Evolutionary conservation across 768 basidiomycete genomes (phyloP).

Genomic region (Tricholoma terreum): DNA sequence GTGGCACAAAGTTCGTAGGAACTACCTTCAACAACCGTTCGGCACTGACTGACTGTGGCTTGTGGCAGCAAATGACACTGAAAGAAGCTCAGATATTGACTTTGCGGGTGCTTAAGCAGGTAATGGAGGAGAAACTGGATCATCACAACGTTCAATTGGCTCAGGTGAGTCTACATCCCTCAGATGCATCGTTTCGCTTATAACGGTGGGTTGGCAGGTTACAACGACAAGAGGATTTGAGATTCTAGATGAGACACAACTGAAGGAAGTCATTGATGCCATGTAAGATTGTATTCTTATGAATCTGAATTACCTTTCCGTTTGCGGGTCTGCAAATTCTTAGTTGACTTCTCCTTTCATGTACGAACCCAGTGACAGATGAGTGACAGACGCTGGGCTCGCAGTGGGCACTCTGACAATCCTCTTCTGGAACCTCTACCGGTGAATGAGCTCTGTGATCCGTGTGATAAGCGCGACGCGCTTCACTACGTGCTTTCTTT

Average conservation of each 20-base stretch:
- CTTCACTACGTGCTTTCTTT: no score
- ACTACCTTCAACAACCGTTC: background rate
- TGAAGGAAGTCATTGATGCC: slow-evolving; percentile 83
- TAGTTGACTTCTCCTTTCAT: no score
- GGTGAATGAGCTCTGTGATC: no score
- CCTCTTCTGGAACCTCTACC: no score
- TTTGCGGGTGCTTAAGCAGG: slow-evolving; percentile 91
- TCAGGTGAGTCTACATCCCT: slow-evolving; percentile 53
- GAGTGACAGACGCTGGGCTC: no score
- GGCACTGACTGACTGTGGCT: background rate
- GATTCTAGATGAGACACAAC: slow-evolving; percentile 75
- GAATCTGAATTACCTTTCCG: slow-evolving; percentile 3
- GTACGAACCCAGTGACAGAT: no score
- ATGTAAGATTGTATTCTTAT: slow-evolving; percentile 49
- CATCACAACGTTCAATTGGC: slow-evolving; percentile 98
- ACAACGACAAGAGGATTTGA: slow-evolving; percentile 81
- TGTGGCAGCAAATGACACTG: slow-evolving; percentile 82
- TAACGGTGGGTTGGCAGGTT: slow-evolving; percentile 47
- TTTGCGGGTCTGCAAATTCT: background rate
- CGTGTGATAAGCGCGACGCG: no score
- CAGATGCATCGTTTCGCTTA: background rate
- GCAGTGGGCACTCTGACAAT: no score
- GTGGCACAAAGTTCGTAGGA: slow-evolving; percentile 79
- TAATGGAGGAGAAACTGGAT: slow-evolving; percentile 99
- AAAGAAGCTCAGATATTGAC: slow-evolving; percentile 84